Evolutionary conservation across 306 rosid genomes (phyloP), one percentile per base, ranked within the genome.

Genomic region (Prosopis cineraria): DNA sequence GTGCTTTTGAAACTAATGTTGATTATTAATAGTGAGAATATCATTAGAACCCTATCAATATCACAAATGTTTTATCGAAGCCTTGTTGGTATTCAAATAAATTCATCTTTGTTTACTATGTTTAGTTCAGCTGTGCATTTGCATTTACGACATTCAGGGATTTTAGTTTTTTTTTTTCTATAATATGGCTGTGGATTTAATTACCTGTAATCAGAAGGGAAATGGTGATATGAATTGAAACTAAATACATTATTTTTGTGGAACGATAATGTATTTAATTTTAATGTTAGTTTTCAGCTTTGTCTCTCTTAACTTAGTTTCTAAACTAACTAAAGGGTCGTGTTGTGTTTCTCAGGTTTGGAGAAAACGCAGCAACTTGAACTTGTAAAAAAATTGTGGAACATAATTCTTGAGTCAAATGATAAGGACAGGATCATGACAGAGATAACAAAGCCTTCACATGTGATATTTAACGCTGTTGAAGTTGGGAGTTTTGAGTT

Each of bases 371-470:
- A 63, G 3, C 34, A 20, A 2, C 74, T 79, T 33, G 2, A 72
- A 24, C 89, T 85, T 25, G 66, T 47, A 19, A 5, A 0, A 4
- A 4, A 19, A 22, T 19, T 47, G 55, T 47, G 55, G 55, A 17
- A 47, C 0, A 47, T 16, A 47, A 16, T 47, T 19, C 22, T 37
- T 37, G 34, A 6, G 40, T 37, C 40, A 7, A 4, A 1, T 1
- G 8, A 7, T 7, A 6, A 37, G 1, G 6, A 1, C 1, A 1
- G 6, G 0, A 37, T 37, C 1, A 6, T 37, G 55, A 4, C 1
- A 4, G 5, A 47, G 0, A 20, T 52, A n/a, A 5, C 29, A 0
- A 0, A 2, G 0, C 27, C 59, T n/a, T 7, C 59, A 7, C 29
- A 52, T 20, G 12, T 9, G 1, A 7, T 20, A 52, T 52, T 52